phyloP scores from a whole-genome alignment of 148 eudicot genomes.

The Arbutus unedo region DNA sequence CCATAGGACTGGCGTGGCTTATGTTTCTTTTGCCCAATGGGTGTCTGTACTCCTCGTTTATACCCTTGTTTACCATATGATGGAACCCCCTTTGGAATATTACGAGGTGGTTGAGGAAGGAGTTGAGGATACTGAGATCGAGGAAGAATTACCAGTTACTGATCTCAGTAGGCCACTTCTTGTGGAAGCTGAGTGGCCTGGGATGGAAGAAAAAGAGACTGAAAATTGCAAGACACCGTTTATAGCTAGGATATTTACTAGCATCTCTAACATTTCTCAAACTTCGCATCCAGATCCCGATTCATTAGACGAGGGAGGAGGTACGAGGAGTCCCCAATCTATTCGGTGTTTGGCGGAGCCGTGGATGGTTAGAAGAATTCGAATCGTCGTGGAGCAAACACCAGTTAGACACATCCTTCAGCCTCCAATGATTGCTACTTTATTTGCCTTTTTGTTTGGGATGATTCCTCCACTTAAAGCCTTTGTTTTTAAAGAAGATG shows the following conservation, averaged over 20 bases:
- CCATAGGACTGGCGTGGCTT: slow-evolving; percentile 24
- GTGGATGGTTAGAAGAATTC: slow-evolving; percentile 57
- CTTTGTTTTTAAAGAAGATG: slow-evolving; percentile 61
- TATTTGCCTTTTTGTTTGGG: slow-evolving; percentile 64
- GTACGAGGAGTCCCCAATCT: slow-evolving; percentile 40
- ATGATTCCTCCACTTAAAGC: slow-evolving; percentile 62
- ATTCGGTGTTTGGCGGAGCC: slow-evolving; percentile 71
- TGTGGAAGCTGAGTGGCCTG: slow-evolving; percentile 98
- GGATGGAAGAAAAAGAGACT: slow-evolving; percentile 74
- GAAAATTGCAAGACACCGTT: slow-evolving; percentile 71
- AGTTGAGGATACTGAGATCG: slow-evolving; percentile 36
- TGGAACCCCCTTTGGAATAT: slow-evolving; percentile 28
- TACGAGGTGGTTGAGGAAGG: slow-evolving; percentile 24
- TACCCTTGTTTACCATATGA: slow-evolving; percentile 29
- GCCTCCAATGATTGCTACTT: slow-evolving; percentile 75
- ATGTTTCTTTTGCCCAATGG: slow-evolving; percentile 26
- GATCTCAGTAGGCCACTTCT: slow-evolving; percentile 70
- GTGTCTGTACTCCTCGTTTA: slow-evolving; percentile 19
- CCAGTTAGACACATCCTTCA: slow-evolving; percentile 64
- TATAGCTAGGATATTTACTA: slow-evolving; percentile 62
- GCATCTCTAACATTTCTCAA: slow-evolving; percentile 36
- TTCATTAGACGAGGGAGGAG: slow-evolving; percentile 39
- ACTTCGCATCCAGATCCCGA: slow-evolving; percentile 44
- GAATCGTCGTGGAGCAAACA: slow-evolving; percentile 70
- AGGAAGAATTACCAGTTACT: slow-evolving; percentile 18